Evolutionary conservation across 331 rosid species (phyloP).

Genomic region (Arachis monticola): DNA sequence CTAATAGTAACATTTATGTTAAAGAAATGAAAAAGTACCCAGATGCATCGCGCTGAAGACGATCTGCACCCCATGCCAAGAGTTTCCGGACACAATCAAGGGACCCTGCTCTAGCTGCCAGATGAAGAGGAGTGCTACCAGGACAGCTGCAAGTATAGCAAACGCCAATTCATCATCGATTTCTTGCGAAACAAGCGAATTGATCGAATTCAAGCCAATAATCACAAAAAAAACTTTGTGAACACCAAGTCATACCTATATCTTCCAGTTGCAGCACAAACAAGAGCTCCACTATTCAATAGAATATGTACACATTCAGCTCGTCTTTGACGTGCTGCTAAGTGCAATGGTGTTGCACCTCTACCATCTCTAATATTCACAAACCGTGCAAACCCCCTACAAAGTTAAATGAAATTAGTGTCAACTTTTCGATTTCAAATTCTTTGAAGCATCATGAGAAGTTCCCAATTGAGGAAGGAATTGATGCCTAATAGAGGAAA

Average conservation of each 20-base stretch:
- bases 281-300: conserved; percentile 80
- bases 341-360: conserved; percentile 90
- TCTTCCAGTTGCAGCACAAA: conserved; percentile 78
- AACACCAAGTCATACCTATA: conserved; percentile 57
- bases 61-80: conserved; percentile 96
- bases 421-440: not conserved
- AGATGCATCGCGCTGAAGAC: conserved; percentile 73
- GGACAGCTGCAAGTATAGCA: conserved; percentile 57
- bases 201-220: not conserved
- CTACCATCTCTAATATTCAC: conserved; percentile 84
- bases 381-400: conserved; percentile 86
- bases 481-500: not conserved
- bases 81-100: conserved; percentile 81
- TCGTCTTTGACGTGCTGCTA: conserved; percentile 80
- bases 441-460: conserved; percentile 6
- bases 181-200: not conserved
- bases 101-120: conserved; percentile 95
- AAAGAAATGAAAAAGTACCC: conserved; percentile 55
- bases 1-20: conserved; percentile 16
- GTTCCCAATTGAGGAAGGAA: not conserved
- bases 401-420: conserved; percentile 10
- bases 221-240: not conserved
- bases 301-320: conserved; percentile 75
- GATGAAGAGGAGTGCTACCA: conserved; percentile 92
- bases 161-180: conserved; percentile 29